A percentile compares a stretch with the other conserved stretches of the same genome.
Conservation (phyloP, 2,329 filamentous ascomycete genomes). For the Calonectria naviculata region DNA sequence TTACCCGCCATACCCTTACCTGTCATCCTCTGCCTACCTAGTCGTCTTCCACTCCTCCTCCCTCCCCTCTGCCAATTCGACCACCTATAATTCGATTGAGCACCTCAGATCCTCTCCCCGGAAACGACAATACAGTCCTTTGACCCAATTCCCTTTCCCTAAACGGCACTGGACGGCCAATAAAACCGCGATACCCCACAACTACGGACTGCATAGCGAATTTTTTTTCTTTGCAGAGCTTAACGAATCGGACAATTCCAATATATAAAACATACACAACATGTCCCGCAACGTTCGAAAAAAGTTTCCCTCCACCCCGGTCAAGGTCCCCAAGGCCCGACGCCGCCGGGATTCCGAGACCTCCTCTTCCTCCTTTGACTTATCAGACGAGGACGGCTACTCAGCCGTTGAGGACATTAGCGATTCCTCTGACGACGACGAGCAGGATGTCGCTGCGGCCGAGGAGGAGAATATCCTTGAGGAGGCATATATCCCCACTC, state of each 20-base stretch:
- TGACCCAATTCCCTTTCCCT: neutral
- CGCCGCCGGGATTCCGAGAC: constrained; percentile 62
- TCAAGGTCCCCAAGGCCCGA: constrained; percentile 52
- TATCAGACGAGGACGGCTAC: constrained; percentile 79
- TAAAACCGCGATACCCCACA: constrained; percentile 3
- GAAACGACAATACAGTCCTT: constrained; percentile 2
- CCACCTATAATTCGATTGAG: neutral
- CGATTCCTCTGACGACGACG: constrained; percentile 81
- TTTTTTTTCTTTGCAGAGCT: neutral
- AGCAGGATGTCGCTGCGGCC: constrained; percentile 80
- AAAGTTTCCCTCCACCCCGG: constrained; percentile 56
- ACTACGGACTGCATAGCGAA: neutral
- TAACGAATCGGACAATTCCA: constrained; percentile 7
- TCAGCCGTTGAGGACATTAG: constrained; percentile 83
- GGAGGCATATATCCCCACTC: constrained; percentile 51
- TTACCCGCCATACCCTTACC: constrained; percentile 7
- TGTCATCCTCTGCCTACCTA: neutral
- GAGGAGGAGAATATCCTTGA: constrained; percentile 81
- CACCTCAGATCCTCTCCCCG: neutral
- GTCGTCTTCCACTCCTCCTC: neutral
- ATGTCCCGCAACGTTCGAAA: constrained; percentile 67
- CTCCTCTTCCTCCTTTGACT: constrained; percentile 66
- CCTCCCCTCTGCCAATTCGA: neutral
- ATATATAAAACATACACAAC: constrained; percentile 22
- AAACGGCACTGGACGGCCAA: neutral